phyloP scores from a whole-genome alignment of 768 basidiomycete species.

The Boletus rubescentipes region DNA sequence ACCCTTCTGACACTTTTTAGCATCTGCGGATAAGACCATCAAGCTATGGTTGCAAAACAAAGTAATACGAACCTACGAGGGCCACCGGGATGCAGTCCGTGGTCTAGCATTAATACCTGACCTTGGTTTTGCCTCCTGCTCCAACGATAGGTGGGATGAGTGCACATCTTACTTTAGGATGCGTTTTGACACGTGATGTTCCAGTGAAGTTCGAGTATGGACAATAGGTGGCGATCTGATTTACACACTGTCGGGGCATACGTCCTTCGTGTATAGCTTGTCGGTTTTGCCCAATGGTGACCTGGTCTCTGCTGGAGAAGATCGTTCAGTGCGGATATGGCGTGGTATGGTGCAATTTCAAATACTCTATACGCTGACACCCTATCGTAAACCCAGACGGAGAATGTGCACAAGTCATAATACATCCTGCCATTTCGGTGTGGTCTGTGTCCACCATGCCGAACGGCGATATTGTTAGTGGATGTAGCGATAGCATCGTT shows the following conservation, averaged over 20 bases:
- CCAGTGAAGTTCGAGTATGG: constrained; percentile 91
- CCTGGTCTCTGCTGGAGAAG: constrained; percentile 90
- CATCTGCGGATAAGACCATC: constrained; percentile 94
- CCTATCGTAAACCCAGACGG: constrained; percentile 55
- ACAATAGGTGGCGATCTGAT: constrained; percentile 76
- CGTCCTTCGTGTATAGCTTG: constrained; percentile 93
- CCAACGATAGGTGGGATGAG: constrained; percentile 78
- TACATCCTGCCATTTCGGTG: constrained; percentile 95
- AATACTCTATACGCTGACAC: constrained; percentile 1
- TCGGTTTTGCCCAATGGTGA: constrained; percentile 79
- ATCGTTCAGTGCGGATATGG: constrained; percentile 92
- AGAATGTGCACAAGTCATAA: constrained; percentile 83
- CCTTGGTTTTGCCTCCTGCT: constrained; percentile 92
- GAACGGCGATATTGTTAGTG: constrained; percentile 90
- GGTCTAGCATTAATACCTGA: constrained; percentile 77
- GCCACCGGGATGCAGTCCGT: constrained; percentile 91
- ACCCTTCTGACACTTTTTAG: constrained; percentile 39
- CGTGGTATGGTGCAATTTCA: constrained; percentile 51
- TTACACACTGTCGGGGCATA: constrained; percentile 87
- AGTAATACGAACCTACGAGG: constrained; percentile 69
- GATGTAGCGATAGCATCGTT: constrained; percentile 84
- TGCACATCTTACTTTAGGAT: not conserved
- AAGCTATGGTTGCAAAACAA: constrained; percentile 84
- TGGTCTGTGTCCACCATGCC: constrained; percentile 90
- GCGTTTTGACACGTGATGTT: constrained; percentile 1